These are phyloP conservation scores for Ephemerocybe angulata DNA, from an alignment of 768 basidiomycete species.

Conservation along the genomic window DNA sequence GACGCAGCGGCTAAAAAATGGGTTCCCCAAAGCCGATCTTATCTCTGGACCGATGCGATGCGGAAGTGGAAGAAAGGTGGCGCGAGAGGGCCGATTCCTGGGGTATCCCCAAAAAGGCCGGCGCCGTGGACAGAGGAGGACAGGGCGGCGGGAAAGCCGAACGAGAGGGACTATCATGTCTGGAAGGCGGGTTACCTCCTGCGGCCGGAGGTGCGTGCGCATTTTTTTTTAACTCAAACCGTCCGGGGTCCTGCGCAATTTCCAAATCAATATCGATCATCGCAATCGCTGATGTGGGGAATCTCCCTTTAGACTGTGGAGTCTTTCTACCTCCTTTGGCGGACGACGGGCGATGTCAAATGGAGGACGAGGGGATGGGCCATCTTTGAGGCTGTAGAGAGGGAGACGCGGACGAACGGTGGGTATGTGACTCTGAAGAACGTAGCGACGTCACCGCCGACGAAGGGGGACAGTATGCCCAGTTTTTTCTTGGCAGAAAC, in stretches of 20 bases:
- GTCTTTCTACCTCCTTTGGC: conserved; percentile 69
- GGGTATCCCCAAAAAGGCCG: conserved; percentile 42
- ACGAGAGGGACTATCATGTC: conserved; percentile 51
- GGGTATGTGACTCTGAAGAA: conserved; percentile 61
- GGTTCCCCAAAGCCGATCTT: conserved; percentile 14
- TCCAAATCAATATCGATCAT: no score
- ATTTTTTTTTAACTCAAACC: conserved; percentile 2
- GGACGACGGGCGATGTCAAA: conserved; percentile 57
- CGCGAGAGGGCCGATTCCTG: conserved; percentile 47
- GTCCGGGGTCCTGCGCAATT: not conserved
- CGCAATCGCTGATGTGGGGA: not conserved
- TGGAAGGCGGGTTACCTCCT: conserved; percentile 49
- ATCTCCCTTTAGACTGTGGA: conserved; percentile 57
- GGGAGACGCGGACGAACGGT: conserved; percentile 48
- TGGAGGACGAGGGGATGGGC: conserved; percentile 74
- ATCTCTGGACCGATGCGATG: conserved; percentile 49
- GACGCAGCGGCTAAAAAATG: conserved; percentile 1
- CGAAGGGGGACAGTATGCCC: conserved; percentile 59
- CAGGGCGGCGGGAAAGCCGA: conserved; percentile 18
- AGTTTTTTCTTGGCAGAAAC: conserved; percentile 50
- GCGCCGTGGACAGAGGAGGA: conserved; percentile 32
- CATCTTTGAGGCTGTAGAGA: conserved; percentile 65
- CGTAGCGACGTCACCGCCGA: conserved; percentile 42
- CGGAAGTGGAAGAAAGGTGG: conserved; percentile 47
- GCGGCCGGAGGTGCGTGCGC: conserved; percentile 60